Base-by-base conservation (phyloP, 768 basidiomycete species). In the Mycena leptocephala region DNA sequence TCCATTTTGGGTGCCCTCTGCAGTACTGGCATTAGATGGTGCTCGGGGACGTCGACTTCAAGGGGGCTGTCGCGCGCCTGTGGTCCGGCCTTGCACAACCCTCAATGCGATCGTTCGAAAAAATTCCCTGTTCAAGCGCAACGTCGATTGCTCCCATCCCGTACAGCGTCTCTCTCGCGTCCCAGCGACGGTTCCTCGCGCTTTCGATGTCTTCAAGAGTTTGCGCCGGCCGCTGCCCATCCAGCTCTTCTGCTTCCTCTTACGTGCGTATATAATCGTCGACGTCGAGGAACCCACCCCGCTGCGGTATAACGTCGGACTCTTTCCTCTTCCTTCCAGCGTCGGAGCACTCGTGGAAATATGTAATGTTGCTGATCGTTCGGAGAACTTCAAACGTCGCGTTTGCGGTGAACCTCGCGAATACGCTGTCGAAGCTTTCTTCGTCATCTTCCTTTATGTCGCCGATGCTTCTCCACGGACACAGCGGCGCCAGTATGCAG, bases 381-480 rank as follows among this genome's bases (percentile, higher is more conserved):
- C 64, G 20, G 7, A 14, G 20, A 0, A 24, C 39, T 9, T 51
- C 48, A 0, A 22, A 18, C 20, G 20, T n/a, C 20, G 76, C 75
- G 3, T 14, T 16, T 0, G 0, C 35, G 26, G 74, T 24, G 55
- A 80, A 86, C 0, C 2, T 3, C 0, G 43, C 24, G 30, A 84
- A 86, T 0, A 80, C 80, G 0, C 48, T 62, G 26, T 77, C n/a
- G 83, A 84, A 88, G 0, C 79, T 74, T 48, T 79, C 33, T 48
- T 79, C 33, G 6, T 51, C 10, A 0, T 13, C 8, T 0, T 4
- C 1, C 59, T 82, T 84, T 2, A 88, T 78, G 67, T 87, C 85
- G 2, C 20, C 20, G 0, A 86, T 2, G 20, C 73, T 33, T 0
- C 83, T 69, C 89, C 87, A 90, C 1, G 88, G 88, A 59, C 84